Evolutionary conservation across 2,329 filamentous ascomycete genomes (phyloP).

Genomic region (Paraphaeosphaeria minitans): DNA sequence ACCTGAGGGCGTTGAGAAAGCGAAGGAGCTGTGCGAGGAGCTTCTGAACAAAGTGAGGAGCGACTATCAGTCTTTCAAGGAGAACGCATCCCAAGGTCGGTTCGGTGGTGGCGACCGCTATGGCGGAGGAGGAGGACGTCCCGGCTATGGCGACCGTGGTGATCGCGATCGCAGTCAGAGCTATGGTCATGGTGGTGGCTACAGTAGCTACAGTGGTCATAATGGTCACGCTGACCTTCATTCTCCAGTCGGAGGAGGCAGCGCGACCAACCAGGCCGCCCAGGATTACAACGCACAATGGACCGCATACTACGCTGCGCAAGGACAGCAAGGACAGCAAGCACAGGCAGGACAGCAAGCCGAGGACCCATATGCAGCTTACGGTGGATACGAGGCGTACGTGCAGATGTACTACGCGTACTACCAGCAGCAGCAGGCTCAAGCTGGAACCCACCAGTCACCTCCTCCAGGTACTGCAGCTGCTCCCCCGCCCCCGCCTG

Average conservation of each 20-base stretch:
- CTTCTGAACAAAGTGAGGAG: slow-evolving; percentile 84
- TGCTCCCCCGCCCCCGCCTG: slow-evolving; percentile 38
- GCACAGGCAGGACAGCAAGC: slow-evolving; percentile 69
- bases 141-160: slow-evolving; percentile 47
- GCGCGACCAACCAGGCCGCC: slow-evolving; percentile 46
- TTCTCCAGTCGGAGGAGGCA: slow-evolving; percentile 50
- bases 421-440: slow-evolving; percentile 32
- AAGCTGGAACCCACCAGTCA: slow-evolving; percentile 30
- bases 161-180: slow-evolving; percentile 49
- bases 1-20: slow-evolving; percentile 80
- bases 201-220: slow-evolving; percentile 19
- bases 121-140: slow-evolving; percentile 35
- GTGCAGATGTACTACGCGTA: slow-evolving; percentile 39
- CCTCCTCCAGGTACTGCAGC: slow-evolving; percentile 35
- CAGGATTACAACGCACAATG: slow-evolving; percentile 82
- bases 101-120: slow-evolving; percentile 53
- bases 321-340: slow-evolving; percentile 72
- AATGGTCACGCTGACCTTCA: slow-evolving; percentile 40
- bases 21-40: slow-evolving; percentile 87
- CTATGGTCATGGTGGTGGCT: slow-evolving; percentile 49
- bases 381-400: slow-evolving; percentile 70
- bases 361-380: slow-evolving; percentile 45
- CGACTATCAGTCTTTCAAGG: slow-evolving; percentile 89
- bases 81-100: slow-evolving; percentile 51
- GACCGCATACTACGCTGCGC: slow-evolving; percentile 57